These are phyloP conservation scores for Bipolaris zeicola DNA, from an alignment of 2,329 filamentous ascomycete genomes.

Conservation along the genomic window DNA sequence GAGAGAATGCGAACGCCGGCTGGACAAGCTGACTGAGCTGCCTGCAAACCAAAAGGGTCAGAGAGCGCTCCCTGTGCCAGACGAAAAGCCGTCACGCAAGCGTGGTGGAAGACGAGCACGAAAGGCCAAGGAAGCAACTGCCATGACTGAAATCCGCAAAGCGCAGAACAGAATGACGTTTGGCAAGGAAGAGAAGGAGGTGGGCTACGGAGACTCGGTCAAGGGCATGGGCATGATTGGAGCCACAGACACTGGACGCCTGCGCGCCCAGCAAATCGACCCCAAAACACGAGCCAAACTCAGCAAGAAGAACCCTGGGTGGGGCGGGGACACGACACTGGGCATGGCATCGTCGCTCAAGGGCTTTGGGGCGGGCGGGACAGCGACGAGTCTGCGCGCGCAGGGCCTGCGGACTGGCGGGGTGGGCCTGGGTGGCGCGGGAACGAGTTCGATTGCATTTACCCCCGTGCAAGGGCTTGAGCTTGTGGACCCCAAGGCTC, in stretches of 20 bases:
- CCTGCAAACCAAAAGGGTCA: constrained; percentile 83
- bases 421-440: constrained; percentile 70
- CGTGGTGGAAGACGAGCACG: constrained; percentile 86
- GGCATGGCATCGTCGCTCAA: constrained; percentile 70
- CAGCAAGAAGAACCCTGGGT: constrained; percentile 93
- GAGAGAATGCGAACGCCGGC: constrained; percentile 78
- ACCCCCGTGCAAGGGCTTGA: constrained; percentile 94
- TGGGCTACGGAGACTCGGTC: constrained; percentile 88
- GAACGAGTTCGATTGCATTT: constrained; percentile 88
- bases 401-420: constrained; percentile 82
- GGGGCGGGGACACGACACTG: constrained; percentile 72
- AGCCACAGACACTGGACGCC: constrained; percentile 81
- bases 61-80: constrained; percentile 83
- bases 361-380: constrained; percentile 72
- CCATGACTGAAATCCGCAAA: constrained; percentile 95
- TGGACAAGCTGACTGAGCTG: constrained; percentile 92
- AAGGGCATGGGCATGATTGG: constrained; percentile 96
- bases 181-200: constrained; percentile 91
- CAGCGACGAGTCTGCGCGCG: constrained; percentile 71
- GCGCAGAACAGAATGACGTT: constrained; percentile 96
- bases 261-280: constrained; percentile 87
- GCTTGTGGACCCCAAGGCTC: constrained; percentile 89
- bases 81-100: constrained; percentile 93
- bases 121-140: constrained; percentile 94
- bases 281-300: constrained; percentile 91